phyloP scores from a whole-genome alignment of 2,329 filamentous ascomycete species.

The Alternaria solani region DNA sequence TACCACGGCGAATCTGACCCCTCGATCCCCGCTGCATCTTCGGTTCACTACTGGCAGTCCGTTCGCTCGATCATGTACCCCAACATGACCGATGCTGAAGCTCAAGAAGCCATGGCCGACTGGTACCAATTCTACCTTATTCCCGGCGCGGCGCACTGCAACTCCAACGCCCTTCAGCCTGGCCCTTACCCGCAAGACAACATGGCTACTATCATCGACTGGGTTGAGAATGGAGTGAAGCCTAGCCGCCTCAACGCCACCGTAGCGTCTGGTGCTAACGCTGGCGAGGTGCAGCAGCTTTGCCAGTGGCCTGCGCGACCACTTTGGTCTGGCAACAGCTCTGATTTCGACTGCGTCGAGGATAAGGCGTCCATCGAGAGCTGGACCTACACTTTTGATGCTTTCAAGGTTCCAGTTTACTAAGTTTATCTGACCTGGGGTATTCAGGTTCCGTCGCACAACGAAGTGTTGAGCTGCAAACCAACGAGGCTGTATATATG shows the following conservation, averaged over 20 bases:
- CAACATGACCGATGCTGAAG: slow-evolving; percentile 49
- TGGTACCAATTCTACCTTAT: slow-evolving; percentile 66
- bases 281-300: slow-evolving; percentile 49
- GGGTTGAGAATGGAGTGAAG: slow-evolving; percentile 60
- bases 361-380: slow-evolving; percentile 52
- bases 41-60: slow-evolving; percentile 64
- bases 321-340: slow-evolving; percentile 48
- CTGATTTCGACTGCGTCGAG: slow-evolving; percentile 49
- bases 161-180: slow-evolving; percentile 28
- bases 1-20: slow-evolving; percentile 66
- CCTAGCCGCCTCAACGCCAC: slow-evolving; percentile 57
- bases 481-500: background rate
- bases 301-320: slow-evolving; percentile 57
- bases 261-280: slow-evolving; percentile 25
- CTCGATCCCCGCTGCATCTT: slow-evolving; percentile 62
- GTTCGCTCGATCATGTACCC: slow-evolving; percentile 62
- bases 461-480: too few relatives aligned
- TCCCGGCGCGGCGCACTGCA: slow-evolving; percentile 64
- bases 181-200: slow-evolving; percentile 57
- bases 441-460: background rate
- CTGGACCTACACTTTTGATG: slow-evolving; percentile 53
- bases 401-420: slow-evolving; percentile 48
- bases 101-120: slow-evolving; percentile 55
- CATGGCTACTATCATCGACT: slow-evolving; percentile 51
- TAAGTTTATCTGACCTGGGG: background rate